Evolutionary conservation across 2,329 filamentous ascomycete genomes (phyloP).

Genomic region (Sarocladium kiliense): DNA sequence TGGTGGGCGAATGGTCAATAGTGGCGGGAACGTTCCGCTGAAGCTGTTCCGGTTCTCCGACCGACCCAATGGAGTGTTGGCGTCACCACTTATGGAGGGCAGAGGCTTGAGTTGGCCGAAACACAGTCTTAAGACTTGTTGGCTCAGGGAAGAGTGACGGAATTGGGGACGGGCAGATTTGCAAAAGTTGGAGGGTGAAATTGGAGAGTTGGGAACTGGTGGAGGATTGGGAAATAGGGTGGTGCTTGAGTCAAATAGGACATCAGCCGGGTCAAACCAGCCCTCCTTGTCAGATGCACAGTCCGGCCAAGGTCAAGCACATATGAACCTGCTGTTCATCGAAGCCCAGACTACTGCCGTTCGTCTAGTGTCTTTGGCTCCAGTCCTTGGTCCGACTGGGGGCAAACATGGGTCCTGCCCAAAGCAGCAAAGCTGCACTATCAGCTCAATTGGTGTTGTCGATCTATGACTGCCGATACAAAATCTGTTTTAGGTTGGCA

Average conservation of each 20-base stretch:
- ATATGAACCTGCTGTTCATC: neutral
- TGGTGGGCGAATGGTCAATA: neutral
- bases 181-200: neutral
- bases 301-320: neutral
- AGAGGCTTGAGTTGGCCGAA: no score
- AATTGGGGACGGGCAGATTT: neutral
- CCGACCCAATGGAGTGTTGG: neutral
- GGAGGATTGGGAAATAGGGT: neutral
- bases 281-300: neutral
- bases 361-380: neutral
- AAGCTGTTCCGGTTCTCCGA: neutral
- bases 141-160: neutral
- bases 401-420: neutral
- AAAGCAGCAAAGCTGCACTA: neutral
- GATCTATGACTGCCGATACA: neutral
- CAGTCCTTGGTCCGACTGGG: neutral
- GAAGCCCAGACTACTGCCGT: neutral
- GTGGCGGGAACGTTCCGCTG: slow-evolving; percentile 4
- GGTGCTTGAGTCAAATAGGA: slow-evolving; percentile 2
- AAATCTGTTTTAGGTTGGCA: neutral
- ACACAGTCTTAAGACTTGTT: no score
- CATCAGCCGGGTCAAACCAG: neutral
- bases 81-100: neutral
- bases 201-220: neutral
- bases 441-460: neutral